Base-by-base conservation (phyloP, 306 rosid species). In the Oemleria cerasiformis region DNA sequence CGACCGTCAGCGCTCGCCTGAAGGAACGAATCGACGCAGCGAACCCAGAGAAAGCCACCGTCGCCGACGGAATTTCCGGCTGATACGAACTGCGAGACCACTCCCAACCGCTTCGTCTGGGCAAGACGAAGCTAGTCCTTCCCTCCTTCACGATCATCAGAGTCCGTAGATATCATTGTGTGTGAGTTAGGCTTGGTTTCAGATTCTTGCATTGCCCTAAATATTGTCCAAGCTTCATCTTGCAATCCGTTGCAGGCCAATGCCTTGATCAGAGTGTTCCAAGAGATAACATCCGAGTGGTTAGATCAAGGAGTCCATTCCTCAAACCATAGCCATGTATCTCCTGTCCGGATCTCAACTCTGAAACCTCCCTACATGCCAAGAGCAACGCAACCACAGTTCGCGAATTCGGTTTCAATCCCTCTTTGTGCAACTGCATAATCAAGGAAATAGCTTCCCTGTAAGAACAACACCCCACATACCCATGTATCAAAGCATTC, bases 401-500 rank as follows among this genome's bases (percentile, higher is more conserved):
- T 3, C 82, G 77, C 0, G 84, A 82, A 68, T 82, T 82, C 9
- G 86, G 81, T 20, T 21, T 63, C 51, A 79, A 63, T 42, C 82
- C 82, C 23, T 73, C 86, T 20, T 50, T 57, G 51, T 76, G 72
- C 86, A 85, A 79, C 74, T 63, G 74, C 50, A 70, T 38, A 63
- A 76, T 73, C 82, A 82, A 76, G 8, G 15, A 71, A 36, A 79
- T 13, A 6, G 75, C 88, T 73, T 73, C 73, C 66, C 71, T 65
- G 70, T 54, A 77, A 67, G 13, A 67, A 19, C 69, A 68, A 63
- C 84, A 79, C 43, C 68, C 65, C 41, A 79, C 86, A 63, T 68
- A 73, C 63, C 88, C 88, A 16, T 70, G 65, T 69, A 85, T 66
- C 80, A 85, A 55, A n/a, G 80, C 80, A 20, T 81, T 85, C 86